A percentile compares a stretch with the other conserved stretches of the same genome.
These are phyloP conservation scores for Colletotrichum sansevieriae DNA, from an alignment of 2,329 filamentous ascomycete species.

Conservation along the genomic window DNA sequence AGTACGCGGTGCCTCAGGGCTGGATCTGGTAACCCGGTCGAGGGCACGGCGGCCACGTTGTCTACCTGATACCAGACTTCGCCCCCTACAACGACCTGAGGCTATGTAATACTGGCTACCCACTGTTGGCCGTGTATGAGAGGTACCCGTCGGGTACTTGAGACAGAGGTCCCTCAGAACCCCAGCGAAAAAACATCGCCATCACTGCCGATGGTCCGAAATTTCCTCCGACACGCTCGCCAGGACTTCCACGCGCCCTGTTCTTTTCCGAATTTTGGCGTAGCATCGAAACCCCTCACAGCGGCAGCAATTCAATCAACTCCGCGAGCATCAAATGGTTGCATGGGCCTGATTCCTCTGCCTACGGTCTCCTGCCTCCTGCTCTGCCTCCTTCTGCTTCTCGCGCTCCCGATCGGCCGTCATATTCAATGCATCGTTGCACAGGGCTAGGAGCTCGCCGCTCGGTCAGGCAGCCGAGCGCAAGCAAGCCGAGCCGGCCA, in stretches of 20 bases:
- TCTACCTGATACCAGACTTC: constrained; percentile 2
- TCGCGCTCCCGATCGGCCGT: constrained; percentile 18
- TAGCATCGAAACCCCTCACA: constrained; percentile 19
- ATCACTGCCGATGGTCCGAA: constrained; percentile 37
- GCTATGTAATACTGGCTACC: neutral
- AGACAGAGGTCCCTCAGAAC: constrained; percentile 5
- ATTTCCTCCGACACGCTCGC: constrained; percentile 35
- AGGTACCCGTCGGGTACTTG: neutral
- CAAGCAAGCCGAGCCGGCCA: constrained; percentile 31
- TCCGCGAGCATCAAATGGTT: constrained; percentile 15
- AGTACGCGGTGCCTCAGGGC: neutral
- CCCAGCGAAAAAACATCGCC: constrained; percentile 25
- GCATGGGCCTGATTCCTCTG: neutral
- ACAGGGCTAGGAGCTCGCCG: constrained; percentile 6
- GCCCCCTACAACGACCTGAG: neutral
- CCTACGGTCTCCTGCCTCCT: neutral
- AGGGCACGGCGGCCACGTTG: constrained; percentile 8
- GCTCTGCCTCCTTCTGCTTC: neutral
- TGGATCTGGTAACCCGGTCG: constrained; percentile 22
- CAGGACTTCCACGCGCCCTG: constrained; percentile 22
- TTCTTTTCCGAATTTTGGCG: constrained; percentile 25
- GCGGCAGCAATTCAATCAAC: constrained; percentile 5
- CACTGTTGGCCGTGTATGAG: neutral
- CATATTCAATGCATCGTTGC: constrained; percentile 9
- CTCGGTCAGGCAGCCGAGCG: constrained; percentile 32